Conservation (phyloP, 768 basidiomycete species). For the Mrakia hoshinonis region DNA sequence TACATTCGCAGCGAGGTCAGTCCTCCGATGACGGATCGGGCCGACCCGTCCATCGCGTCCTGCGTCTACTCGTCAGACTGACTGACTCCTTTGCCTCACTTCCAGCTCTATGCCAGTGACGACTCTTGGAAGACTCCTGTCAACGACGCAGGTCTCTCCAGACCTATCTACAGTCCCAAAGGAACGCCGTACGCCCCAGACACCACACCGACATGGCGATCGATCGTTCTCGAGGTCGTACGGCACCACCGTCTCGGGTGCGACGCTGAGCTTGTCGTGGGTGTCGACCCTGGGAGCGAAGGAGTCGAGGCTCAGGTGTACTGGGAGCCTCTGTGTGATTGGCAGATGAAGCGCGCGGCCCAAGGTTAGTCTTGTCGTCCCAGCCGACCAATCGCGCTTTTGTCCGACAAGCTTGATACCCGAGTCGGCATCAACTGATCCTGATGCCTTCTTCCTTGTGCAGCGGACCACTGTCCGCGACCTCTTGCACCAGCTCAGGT, state of each 20-base stretch:
- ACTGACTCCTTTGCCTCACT: background rate
- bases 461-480: background rate
- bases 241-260: background rate
- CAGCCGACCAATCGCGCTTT: too few relatives aligned
- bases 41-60: too few relatives aligned
- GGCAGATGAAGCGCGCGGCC: background rate
- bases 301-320: constrained; percentile 9
- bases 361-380: too few relatives aligned
- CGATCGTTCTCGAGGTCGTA: background rate
- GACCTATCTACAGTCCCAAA: background rate
- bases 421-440: background rate
- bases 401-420: too few relatives aligned
- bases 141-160: background rate
- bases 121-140: background rate
- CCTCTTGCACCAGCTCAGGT: background rate
- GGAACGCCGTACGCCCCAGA: background rate
- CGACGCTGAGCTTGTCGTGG: constrained; percentile 3
- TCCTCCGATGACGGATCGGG: too few relatives aligned
- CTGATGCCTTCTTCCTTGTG: background rate
- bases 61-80: too few relatives aligned
- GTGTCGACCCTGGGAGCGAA: constrained; percentile 9
- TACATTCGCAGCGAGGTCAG: too few relatives aligned
- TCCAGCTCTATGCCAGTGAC: background rate
- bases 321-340: background rate
- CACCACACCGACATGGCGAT: background rate